Base-by-base conservation (phyloP, 116 monocot genomes). In the Papilionanthe hybrid region DNA sequence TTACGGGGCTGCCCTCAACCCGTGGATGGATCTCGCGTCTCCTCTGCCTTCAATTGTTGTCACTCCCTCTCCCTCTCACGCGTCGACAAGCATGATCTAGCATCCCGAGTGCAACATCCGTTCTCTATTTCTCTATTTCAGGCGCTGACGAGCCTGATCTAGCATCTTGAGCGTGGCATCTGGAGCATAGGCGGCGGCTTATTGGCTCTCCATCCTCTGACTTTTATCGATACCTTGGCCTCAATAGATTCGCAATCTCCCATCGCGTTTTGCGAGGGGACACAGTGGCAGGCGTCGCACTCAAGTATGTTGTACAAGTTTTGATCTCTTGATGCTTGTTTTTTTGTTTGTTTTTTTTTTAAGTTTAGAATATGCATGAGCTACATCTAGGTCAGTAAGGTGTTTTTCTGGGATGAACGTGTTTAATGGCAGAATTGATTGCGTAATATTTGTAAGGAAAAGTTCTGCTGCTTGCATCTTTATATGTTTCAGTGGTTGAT, bases 261-360 rank as follows among this genome's bases (percentile, higher is more conserved):
- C 93, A 93, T 65, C 75, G 86, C 47, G 75, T 93, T 55, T 66
- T 25, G 12, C 81, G 89, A 47, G 86, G 89, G 1, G 93, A 93
- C 79, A 82, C 88, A 79, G 86, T 93, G 28, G 44, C 89, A 10
- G 84, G 91, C 43, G 86, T 93, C 27, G 93, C 93, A 37, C 89
- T 93, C 79, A 91, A 86, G 85, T 91, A 93, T 77, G 84, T 86
- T 27, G 91, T 93, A 10, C 93, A 93, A 88, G 93, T 93, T 55
- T 18, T 42, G 43, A 57, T 72, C 5, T 43, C 41, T 2, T 41
- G 19, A 20, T 72, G 3, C 43, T 9, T 42, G 41, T 10, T 42
- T 12, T 72, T 11, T 27, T 66, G 23, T 7, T 22, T 66, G 66
- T 0, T 9, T 25, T 28, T 9, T 28, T 22, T 57, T 4, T 57